Percentiles rank a stretch among this genome's conserved stretches.
Conservation (phyloP, 192 early-diverging fungal species). For the Backusella tuberculispora region DNA sequence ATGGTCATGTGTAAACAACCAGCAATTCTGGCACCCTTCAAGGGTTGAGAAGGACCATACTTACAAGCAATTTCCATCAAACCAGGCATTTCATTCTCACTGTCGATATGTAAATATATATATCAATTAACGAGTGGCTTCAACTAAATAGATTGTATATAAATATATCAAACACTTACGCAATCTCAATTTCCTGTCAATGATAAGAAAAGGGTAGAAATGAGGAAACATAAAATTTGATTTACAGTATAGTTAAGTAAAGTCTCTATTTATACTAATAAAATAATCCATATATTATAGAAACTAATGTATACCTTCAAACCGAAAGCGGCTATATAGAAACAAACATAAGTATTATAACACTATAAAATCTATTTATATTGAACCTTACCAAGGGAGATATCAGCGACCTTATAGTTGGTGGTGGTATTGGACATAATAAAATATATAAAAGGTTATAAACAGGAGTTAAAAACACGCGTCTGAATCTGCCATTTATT, state of each 20-base stretch:
- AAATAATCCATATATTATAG: background rate
- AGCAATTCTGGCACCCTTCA: conserved; percentile 94
- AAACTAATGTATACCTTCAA: conserved; percentile 85
- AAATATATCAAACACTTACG: conserved; percentile 16
- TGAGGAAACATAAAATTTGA: background rate
- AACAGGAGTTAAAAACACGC: background rate
- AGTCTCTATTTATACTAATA: no score
- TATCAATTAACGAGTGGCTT: background rate
- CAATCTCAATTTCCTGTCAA: conserved; percentile 80
- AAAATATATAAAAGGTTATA: background rate
- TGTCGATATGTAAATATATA: conserved; percentile 37
- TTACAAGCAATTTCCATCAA: conserved; percentile 92
- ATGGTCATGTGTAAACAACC: conserved; percentile 99
- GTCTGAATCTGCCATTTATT: background rate
- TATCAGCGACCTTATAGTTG: conserved; percentile 76
- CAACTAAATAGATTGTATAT: background rate
- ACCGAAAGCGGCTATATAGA: conserved; percentile 80
- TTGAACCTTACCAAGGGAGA: conserved; percentile 85
- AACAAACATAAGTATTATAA: background rate
- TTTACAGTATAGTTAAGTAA: background rate
- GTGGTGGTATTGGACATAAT: conserved; percentile 8
- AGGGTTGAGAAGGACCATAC: conserved; percentile 88
- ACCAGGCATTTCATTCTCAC: conserved; percentile 99
- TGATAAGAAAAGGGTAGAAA: conserved; percentile 74
- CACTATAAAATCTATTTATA: background rate